Percentiles rank a stretch among this genome's conserved stretches.
phyloP scores from a whole-genome alignment of 805 yeast genomes.

The Nakazawaea ambrosiae region DNA sequence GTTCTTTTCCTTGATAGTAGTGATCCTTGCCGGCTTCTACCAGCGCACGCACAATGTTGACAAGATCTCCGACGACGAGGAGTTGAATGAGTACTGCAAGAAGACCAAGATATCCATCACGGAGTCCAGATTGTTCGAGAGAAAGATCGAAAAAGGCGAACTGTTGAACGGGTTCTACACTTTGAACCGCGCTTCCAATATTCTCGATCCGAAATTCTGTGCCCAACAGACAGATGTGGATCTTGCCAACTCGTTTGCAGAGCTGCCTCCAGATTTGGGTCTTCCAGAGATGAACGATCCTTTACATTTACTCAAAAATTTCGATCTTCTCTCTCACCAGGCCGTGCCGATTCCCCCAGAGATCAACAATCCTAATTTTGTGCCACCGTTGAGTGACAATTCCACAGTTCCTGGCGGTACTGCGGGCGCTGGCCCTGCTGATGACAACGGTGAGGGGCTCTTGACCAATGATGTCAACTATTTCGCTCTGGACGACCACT shows the following conservation, averaged over 20 bases:
- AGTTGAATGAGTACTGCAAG: background rate
- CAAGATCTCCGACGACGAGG: background rate
- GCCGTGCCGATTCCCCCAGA: no score
- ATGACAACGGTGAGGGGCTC: no score
- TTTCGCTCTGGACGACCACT: no score
- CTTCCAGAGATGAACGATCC: no score
- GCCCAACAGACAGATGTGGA: background rate
- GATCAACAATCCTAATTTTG: no score
- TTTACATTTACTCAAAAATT: no score
- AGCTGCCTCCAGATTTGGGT: no score
- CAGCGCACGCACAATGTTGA: background rate
- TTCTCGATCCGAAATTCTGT: background rate
- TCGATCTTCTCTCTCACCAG: no score
- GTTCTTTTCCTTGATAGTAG: background rate
- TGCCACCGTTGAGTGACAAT: no score
- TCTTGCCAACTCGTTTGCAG: no score
- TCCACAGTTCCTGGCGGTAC: no score
- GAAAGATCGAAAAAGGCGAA: background rate
- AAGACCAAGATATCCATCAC: background rate
- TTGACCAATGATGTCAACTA: background rate
- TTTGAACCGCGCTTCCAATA: constrained; percentile 1
- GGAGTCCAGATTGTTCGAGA: background rate
- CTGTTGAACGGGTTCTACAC: constrained; percentile 1
- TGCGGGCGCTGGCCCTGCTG: no score
- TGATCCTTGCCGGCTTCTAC: background rate